Percentiles rank a stretch among this genome's conserved stretches.
Conservation (phyloP, 2,329 filamentous ascomycete genomes). For the Dothistroma pini region DNA sequence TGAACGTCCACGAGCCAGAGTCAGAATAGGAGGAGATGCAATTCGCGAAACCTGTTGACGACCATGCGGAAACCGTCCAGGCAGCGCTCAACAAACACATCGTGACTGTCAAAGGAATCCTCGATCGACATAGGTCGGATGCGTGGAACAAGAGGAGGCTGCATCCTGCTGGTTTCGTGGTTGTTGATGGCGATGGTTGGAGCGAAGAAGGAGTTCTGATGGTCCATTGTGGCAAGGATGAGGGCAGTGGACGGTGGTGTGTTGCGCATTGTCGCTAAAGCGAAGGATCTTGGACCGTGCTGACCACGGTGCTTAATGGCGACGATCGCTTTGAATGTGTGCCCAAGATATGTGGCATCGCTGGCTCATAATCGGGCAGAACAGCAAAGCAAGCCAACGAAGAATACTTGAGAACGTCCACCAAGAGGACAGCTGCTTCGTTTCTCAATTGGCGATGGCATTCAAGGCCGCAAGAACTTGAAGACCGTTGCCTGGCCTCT, state of each 20-base stretch:
- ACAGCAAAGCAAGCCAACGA: too few species aligned
- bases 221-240: not conserved
- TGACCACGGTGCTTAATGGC: not conserved
- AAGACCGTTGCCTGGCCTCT: too few species aligned
- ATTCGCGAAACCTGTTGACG: not conserved
- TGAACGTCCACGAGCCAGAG: not conserved
- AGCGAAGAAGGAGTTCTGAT: not conserved
- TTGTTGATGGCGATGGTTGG: not conserved
- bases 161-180: not conserved
- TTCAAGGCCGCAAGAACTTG: too few species aligned
- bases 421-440: too few species aligned
- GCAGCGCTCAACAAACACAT: not conserved
- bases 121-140: not conserved
- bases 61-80: not conserved
- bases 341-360: not conserved
- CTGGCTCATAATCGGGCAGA: not conserved
- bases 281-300: not conserved
- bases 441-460: too few species aligned
- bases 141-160: not conserved
- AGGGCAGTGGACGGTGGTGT: not conserved
- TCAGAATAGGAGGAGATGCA: slow-evolving; percentile 1
- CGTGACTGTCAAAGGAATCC: not conserved
- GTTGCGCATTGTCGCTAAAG: not conserved
- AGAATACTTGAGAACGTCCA: too few species aligned
- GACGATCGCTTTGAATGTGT: not conserved